phyloP scores from a whole-genome alignment of 176 grass and related monocot species.

The Zizania latifolia region DNA sequence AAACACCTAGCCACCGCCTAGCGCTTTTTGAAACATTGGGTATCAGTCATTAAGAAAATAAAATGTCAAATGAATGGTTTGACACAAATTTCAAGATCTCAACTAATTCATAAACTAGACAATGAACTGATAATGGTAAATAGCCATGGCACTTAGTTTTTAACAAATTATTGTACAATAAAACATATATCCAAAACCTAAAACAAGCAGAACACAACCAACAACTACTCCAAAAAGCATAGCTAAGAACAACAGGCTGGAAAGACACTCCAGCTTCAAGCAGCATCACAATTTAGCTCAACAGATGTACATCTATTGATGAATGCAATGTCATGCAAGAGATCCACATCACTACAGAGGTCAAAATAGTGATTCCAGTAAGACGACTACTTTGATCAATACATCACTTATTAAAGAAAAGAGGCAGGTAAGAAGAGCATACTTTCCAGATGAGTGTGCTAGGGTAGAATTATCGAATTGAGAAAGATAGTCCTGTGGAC shows the following conservation, averaged over 20 bases:
- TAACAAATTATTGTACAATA: not conserved
- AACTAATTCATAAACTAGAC: slow-evolving; percentile 1
- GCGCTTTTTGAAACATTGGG: too few species aligned
- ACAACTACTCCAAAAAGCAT: not conserved
- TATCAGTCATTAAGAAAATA: not conserved
- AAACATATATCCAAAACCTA: not conserved
- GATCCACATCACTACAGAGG: not conserved
- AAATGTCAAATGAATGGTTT: not conserved
- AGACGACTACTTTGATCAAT: not conserved
- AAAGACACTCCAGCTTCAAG: not conserved
- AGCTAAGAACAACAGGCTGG: not conserved
- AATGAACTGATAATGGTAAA: slow-evolving; percentile 11
- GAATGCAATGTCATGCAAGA: not conserved
- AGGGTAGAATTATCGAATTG: slow-evolving; percentile 50
- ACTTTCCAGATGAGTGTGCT: slow-evolving; percentile 63
- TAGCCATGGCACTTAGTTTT: slow-evolving; percentile 5
- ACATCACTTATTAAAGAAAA: slow-evolving; percentile 17
- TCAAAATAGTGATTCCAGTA: slow-evolving; percentile 1
- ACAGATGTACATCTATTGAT: not conserved
- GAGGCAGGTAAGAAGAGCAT: slow-evolving; percentile 25
- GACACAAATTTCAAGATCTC: slow-evolving; percentile 9
- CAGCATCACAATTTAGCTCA: not conserved
- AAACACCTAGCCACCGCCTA: too few species aligned
- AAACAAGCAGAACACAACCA: not conserved
- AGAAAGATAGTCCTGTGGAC: slow-evolving; percentile 73